Evolutionary conservation across 2,329 filamentous ascomycete species (phyloP).

Genomic region (Fusarium anthophilum): DNA sequence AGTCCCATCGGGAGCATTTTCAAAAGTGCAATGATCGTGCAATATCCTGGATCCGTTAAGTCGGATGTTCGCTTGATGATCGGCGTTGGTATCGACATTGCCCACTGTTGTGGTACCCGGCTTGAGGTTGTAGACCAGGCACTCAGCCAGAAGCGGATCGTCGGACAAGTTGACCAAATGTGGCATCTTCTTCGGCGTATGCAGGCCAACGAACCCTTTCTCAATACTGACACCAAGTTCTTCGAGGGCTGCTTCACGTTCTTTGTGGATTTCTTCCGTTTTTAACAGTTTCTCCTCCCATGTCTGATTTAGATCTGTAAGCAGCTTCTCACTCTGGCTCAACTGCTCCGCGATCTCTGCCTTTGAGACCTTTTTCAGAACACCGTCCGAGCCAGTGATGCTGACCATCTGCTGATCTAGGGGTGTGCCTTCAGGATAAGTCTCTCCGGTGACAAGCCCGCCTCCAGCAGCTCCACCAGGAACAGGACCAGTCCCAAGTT

Average conservation of each 20-base stretch:
- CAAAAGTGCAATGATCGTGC: constrained; percentile 91
- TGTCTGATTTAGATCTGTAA: constrained; percentile 95
- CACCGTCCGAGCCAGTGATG: constrained; percentile 86
- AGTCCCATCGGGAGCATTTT: constrained; percentile 84
- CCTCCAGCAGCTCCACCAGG: constrained; percentile 57
- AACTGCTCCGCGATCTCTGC: constrained; percentile 98
- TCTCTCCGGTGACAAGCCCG: constrained; percentile 72
- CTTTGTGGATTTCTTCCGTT: constrained; percentile 97
- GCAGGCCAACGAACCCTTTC: constrained; percentile 94
- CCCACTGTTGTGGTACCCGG: constrained; percentile 94
- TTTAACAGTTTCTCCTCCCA: constrained; percentile 97
- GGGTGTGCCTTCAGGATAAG: constrained; percentile 92
- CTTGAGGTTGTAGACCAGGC: constrained; percentile 97
- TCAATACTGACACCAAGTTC: constrained; percentile 99
- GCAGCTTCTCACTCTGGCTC: constrained; percentile 94
- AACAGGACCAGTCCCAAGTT: constrained; percentile 71
- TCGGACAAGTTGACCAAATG: constrained; percentile 98
- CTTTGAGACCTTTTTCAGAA: constrained; percentile 94
- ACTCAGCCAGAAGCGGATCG: constrained; percentile 92
- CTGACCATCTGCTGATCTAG: constrained; percentile 96
- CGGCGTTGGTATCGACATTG: constrained; percentile 85
- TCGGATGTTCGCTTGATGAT: constrained; percentile 83
- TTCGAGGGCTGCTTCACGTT: constrained; percentile 92
- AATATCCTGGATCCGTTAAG: constrained; percentile 94
- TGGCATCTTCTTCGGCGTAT: constrained; percentile 98